Base-by-base conservation (phyloP, 1,284 basidiomycete genomes). In the Irpex sp. region DNA sequence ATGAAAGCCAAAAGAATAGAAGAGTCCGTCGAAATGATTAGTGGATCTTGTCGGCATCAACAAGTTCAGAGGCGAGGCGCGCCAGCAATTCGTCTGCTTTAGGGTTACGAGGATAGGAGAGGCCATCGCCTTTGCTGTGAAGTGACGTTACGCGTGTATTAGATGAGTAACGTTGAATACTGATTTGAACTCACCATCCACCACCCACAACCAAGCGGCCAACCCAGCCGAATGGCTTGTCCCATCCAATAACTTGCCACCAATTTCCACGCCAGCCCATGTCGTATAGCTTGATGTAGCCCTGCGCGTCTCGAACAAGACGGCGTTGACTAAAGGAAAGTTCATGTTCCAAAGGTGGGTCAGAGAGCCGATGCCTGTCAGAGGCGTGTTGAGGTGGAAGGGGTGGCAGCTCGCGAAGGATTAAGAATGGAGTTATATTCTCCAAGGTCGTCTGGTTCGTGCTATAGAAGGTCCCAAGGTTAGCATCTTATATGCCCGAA, bases 401-500 rank as follows among this genome's bases (percentile, higher is more conserved):
- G 4, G 82, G 81, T 43, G 90, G 87, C 37, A 93, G 77, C 69
- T 90, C 77, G 60, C 87, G 84, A 57, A 93, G 79, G 8, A 93
- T 81, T 35, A 90, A 77, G 71, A 90, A 92, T 1, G 91, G 90
- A 0, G 91, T 86, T 46, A 95, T 82, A 65, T 88, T 83, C 72
- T 96, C 94, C 35, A 95, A 69, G 0, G 93, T 95, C 3, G 93
- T 94, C 74, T 93, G 90, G 73, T 95, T 95, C 53, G 89, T 92
- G 33, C 92, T 94, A 68, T 17, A 58, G 37, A 47, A 4, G 39
- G 33, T 17, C 5, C 35, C 35, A 9, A 58, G 39, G 39, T 57
- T 36, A 58, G 55, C 21, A 19, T 17, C 26, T 33, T 15, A 46
- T 35, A 50, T 9, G n/a, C 21, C 33, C 58, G 19, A 36, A 43